phyloP scores from a whole-genome alignment of 129 eudicot genomes.

The Heracleum sosnowskyi region DNA sequence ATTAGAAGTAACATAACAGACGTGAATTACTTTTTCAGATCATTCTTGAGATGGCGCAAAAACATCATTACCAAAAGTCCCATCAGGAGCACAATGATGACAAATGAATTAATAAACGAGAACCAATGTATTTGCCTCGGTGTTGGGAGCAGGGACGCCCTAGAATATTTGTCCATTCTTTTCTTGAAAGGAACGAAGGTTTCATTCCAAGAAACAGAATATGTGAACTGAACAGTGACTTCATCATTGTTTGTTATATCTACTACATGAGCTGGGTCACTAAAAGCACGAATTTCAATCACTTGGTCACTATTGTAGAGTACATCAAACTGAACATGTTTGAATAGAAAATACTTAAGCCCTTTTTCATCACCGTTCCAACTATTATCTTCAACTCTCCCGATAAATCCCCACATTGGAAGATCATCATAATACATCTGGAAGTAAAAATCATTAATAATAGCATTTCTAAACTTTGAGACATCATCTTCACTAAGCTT shows the following conservation, averaged over 20 bases:
- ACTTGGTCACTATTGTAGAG: conserved; percentile 62
- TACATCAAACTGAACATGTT: conserved; percentile 61
- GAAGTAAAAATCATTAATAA: conserved; percentile 61
- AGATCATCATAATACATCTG: conserved; percentile 89
- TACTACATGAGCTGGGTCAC: conserved; percentile 73
- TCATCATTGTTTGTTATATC: conserved; percentile 61
- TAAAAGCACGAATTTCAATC: conserved; percentile 63
- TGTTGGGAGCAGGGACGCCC: conserved; percentile 48
- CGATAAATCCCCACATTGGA: conserved; percentile 86
- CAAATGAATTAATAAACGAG: conserved; percentile 56
- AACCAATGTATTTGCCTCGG: conserved; percentile 64
- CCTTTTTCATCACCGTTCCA: conserved; percentile 27
- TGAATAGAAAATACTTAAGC: conserved; percentile 44
- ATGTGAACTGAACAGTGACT: conserved; percentile 43
- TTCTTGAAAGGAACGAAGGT: conserved; percentile 39
- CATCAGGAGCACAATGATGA: conserved; percentile 50
- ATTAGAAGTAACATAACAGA: neutral
- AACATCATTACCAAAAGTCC: conserved; percentile 50
- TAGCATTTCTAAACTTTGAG: conserved; percentile 49
- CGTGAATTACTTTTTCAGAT: conserved; percentile 51
- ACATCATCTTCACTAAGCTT: conserved; percentile 46
- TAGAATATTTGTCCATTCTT: conserved; percentile 69
- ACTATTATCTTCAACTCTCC: conserved; percentile 56
- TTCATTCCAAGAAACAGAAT: conserved; percentile 63
- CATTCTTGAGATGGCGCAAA: conserved; percentile 72